These are phyloP conservation scores for Onygena corvina DNA, from an alignment of 2,329 filamentous ascomycete genomes.

Conservation along the genomic window DNA sequence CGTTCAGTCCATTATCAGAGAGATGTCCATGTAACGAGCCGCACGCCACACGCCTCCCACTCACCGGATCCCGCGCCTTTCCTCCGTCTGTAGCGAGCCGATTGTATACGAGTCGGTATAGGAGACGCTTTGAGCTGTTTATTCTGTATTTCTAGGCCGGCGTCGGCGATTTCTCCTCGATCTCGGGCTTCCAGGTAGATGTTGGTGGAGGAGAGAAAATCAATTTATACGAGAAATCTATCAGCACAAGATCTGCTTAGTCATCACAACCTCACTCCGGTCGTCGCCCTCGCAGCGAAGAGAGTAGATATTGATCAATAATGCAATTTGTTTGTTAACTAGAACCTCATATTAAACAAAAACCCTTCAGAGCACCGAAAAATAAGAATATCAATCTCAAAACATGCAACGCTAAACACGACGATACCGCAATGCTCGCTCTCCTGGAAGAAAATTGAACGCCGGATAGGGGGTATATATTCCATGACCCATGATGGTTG, in stretches of 20 bases:
- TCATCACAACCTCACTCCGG: slow-evolving; percentile 10
- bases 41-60: not conserved
- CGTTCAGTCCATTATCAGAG: not conserved
- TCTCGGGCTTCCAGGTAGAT: slow-evolving; percentile 7
- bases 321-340: not conserved
- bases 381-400: not conserved
- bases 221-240: slow-evolving; percentile 17
- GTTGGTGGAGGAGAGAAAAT: slow-evolving; percentile 17
- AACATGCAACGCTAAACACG: not conserved
- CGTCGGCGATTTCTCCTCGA: slow-evolving; percentile 4
- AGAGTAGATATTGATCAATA: too few relatives aligned
- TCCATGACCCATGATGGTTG: not conserved
- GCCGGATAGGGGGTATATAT: slow-evolving; percentile 1
- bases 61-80: not conserved
- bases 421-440: too few relatives aligned
- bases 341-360: not conserved
- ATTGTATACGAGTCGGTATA: not conserved
- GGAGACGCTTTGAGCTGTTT: slow-evolving; percentile 1
- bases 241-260: slow-evolving; percentile 12
- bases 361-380: not conserved
- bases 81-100: not conserved
- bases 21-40: not conserved
- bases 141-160: slow-evolving; percentile 6
- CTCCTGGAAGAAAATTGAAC: not conserved
- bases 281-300: not conserved